These are phyloP conservation scores for Coemansia sp. DNA, from an alignment of 192 early-diverging fungal genomes.

Conservation along the genomic window DNA sequence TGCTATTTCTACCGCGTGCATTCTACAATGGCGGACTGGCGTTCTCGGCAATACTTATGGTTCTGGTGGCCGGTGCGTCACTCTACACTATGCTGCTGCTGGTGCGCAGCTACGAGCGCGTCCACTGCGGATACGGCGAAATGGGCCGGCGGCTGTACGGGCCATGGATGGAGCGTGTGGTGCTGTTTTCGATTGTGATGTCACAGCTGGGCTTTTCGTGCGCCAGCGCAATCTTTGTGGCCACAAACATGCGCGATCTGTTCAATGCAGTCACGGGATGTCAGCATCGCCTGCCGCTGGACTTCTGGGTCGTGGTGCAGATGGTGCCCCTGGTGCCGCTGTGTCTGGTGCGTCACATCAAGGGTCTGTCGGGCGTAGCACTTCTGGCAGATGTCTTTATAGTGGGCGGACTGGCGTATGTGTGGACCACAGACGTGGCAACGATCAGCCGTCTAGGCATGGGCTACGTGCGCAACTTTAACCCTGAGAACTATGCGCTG, in stretches of 20 bases:
- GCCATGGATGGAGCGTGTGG: slow-evolving; percentile 55
- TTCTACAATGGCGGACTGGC: slow-evolving; percentile 74
- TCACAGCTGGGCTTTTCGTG: slow-evolving; percentile 84
- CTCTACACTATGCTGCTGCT: slow-evolving; percentile 65
- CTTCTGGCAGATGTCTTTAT: slow-evolving; percentile 91
- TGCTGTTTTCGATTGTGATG: slow-evolving; percentile 65
- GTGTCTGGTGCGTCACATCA: slow-evolving; percentile 87
- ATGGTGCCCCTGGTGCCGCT: slow-evolving; percentile 72
- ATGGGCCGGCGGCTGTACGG: slow-evolving; percentile 66
- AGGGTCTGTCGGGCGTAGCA: slow-evolving; percentile 78
- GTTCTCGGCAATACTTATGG: slow-evolving; percentile 57
- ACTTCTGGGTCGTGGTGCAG: slow-evolving; percentile 75
- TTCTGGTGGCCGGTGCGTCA: slow-evolving; percentile 57
- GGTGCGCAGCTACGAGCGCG: slow-evolving; percentile 57
- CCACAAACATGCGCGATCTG: slow-evolving; percentile 72
- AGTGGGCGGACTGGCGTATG: slow-evolving; percentile 78
- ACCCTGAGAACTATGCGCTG: slow-evolving; percentile 72
- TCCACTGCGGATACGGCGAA: slow-evolving; percentile 63
- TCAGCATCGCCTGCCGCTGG: slow-evolving; percentile 57
- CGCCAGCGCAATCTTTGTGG: slow-evolving; percentile 86
- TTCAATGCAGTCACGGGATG: slow-evolving; percentile 69
- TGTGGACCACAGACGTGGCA: slow-evolving; percentile 75
- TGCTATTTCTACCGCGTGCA: slow-evolving; percentile 67
- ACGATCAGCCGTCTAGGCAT: slow-evolving; percentile 60
- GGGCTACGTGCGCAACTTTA: slow-evolving; percentile 66